These are phyloP conservation scores for Zymoseptoria pseudotritici DNA, from an alignment of 2,329 filamentous ascomycete genomes.

Conservation along the genomic window DNA sequence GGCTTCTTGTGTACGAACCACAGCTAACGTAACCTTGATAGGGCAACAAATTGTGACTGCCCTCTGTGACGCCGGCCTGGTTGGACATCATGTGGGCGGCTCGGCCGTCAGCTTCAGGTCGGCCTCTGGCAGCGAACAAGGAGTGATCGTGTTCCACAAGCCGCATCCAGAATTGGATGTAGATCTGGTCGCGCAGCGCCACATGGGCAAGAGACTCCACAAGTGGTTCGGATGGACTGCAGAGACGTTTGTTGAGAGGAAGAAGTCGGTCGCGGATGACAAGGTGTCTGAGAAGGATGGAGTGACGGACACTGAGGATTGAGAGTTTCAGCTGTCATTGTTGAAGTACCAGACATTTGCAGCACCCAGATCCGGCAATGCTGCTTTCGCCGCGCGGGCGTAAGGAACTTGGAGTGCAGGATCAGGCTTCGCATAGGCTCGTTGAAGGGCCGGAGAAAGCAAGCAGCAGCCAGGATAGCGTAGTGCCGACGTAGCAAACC, in stretches of 20 bases:
- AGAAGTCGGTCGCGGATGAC: neutral
- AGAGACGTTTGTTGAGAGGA: slow-evolving; percentile 14
- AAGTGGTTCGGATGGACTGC: slow-evolving; percentile 26
- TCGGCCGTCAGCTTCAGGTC: slow-evolving; percentile 7
- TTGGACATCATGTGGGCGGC: slow-evolving; percentile 4
- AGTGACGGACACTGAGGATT: neutral
- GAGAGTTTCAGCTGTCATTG: neutral
- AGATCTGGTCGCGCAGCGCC: slow-evolving; percentile 23
- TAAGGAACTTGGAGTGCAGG: neutral
- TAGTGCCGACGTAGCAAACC: neutral
- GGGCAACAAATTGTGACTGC: neutral
- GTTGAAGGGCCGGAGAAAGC: neutral
- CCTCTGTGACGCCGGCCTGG: slow-evolving; percentile 7
- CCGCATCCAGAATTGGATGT: slow-evolving; percentile 25
- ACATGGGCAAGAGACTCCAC: slow-evolving; percentile 23
- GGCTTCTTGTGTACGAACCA: too few relatives aligned
- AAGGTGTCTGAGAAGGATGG: neutral
- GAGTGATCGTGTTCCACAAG: slow-evolving; percentile 21
- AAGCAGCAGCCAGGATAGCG: neutral
- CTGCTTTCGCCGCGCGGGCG: too few relatives aligned
- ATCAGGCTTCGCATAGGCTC: neutral
- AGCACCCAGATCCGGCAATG: too few relatives aligned
- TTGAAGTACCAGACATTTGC: neutral
- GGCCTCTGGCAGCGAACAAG: neutral
- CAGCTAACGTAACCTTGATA: neutral